These are phyloP conservation scores for Cladosporium sphaerospermum DNA, from an alignment of 2,329 filamentous ascomycete species.

Conservation along the genomic window DNA sequence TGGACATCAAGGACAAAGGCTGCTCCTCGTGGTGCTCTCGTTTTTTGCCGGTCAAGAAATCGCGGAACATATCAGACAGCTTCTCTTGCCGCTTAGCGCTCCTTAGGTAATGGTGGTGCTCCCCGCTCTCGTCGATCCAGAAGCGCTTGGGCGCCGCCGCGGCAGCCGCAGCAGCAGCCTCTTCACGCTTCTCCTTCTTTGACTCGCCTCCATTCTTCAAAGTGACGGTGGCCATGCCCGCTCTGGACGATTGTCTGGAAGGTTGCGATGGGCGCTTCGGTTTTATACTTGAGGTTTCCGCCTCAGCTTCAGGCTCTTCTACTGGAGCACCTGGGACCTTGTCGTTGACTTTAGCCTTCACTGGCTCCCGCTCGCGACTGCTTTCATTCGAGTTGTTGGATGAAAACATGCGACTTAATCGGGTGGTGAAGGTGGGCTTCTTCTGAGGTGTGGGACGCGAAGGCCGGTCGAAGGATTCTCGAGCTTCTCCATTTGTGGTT, in stretches of 20 bases:
- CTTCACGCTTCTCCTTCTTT: conserved; percentile 27
- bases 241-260: conserved; percentile 27
- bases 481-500: conserved; percentile 18
- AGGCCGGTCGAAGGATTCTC: conserved; percentile 13
- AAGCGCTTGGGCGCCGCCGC: conserved; percentile 40
- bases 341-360: conserved; percentile 20
- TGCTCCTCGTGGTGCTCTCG: conserved; percentile 67
- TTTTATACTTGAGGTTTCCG: conserved; percentile 10
- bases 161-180: conserved; percentile 12
- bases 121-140: conserved; percentile 56
- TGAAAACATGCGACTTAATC: conserved; percentile 39
- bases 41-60: conserved; percentile 73
- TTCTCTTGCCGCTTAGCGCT: conserved; percentile 91
- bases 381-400: conserved; percentile 15
- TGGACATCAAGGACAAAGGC: conserved; percentile 86
- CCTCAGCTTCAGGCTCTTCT: conserved; percentile 20
- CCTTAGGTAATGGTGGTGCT: conserved; percentile 83
- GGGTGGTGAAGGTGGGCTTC: conserved; percentile 34
- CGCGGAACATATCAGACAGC: conserved; percentile 82
- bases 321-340: conserved; percentile 23
- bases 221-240: conserved; percentile 17
- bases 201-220: conserved; percentile 22
- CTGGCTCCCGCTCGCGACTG: conserved; percentile 15
- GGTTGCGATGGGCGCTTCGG: conserved; percentile 21
- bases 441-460: conserved; percentile 26